phyloP scores from a whole-genome alignment of 129 eudicot species.

The Centrapalus pauciflorus region DNA sequence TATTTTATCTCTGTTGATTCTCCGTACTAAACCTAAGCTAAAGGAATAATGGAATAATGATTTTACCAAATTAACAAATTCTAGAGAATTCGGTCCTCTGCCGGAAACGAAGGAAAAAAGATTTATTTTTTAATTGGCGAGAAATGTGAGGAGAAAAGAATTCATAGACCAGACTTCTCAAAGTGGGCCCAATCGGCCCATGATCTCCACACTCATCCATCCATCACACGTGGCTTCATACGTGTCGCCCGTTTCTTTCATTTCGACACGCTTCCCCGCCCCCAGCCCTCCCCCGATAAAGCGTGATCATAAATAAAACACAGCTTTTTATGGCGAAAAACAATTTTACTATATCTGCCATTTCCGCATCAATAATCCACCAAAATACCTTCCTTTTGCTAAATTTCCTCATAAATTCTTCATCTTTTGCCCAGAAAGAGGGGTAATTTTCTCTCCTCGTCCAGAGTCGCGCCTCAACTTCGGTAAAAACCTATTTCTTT shows the following conservation, averaged over 20 bases:
- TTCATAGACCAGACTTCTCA: no score
- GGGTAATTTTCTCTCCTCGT: not conserved
- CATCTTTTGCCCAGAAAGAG: not conserved
- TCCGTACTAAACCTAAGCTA: no score
- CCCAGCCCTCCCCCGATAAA: not conserved
- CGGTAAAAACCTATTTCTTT: not conserved
- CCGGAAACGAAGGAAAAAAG: no score
- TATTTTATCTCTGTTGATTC: no score
- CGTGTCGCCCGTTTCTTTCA: constrained; percentile 14
- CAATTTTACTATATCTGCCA: not conserved
- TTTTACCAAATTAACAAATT: no score
- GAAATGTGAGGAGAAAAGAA: no score
- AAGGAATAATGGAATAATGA: no score
- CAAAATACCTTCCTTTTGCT: not conserved
- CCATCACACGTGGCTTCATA: not conserved
- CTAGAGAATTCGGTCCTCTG: no score
- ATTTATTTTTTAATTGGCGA: no score
- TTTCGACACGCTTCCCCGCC: constrained; percentile 26
- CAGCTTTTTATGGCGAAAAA: not conserved
- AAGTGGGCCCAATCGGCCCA: constrained; percentile 18
- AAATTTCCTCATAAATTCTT: not conserved
- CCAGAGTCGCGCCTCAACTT: not conserved
- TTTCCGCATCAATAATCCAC: not conserved
- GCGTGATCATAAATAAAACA: constrained; percentile 5
- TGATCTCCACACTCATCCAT: constrained; percentile 7